A percentile compares a stretch with the other conserved stretches of the same genome.
Conservation (phyloP, 805 yeast species). For the Myxozyma melibiosi region DNA sequence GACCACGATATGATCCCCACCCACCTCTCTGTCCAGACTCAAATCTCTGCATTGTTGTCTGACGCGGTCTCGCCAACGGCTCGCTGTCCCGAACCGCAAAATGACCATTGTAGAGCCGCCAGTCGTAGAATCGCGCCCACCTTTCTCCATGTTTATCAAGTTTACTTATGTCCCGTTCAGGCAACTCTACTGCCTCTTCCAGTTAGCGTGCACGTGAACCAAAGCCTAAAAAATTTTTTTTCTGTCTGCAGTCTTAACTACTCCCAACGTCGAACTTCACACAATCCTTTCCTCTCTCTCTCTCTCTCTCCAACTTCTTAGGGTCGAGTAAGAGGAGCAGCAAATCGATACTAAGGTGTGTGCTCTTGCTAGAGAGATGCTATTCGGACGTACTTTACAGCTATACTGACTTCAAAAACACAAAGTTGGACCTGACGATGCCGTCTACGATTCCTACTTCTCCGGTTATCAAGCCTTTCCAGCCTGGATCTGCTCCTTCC, state of each 20-base stretch:
- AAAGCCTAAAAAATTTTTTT: slow-evolving; percentile 7
- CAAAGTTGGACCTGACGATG: slow-evolving; percentile 16
- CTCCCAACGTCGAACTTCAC: slow-evolving; percentile 4
- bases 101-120: too few species aligned
- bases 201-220: slow-evolving; percentile 10
- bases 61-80: too few species aligned
- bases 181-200: background rate
- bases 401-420: background rate
- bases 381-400: background rate
- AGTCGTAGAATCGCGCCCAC: too few species aligned
- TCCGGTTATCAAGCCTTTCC: slow-evolving; percentile 21
- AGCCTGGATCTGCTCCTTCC: slow-evolving; percentile 15
- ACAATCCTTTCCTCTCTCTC: slow-evolving; percentile 5
- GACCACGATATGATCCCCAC: too few species aligned
- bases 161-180: background rate
- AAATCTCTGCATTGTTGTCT: too few species aligned
- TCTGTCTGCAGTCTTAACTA: background rate
- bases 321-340: slow-evolving; percentile 17
- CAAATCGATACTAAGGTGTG: background rate
- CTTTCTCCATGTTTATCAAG: too few species aligned
- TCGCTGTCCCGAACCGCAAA: too few species aligned
- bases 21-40: background rate
- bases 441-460: slow-evolving; percentile 26
- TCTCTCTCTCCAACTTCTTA: slow-evolving; percentile 6
- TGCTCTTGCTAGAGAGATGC: background rate